Evolutionary conservation across 2,329 filamentous ascomycete genomes (phyloP).

Genomic region (Botrytis deweyae): DNA sequence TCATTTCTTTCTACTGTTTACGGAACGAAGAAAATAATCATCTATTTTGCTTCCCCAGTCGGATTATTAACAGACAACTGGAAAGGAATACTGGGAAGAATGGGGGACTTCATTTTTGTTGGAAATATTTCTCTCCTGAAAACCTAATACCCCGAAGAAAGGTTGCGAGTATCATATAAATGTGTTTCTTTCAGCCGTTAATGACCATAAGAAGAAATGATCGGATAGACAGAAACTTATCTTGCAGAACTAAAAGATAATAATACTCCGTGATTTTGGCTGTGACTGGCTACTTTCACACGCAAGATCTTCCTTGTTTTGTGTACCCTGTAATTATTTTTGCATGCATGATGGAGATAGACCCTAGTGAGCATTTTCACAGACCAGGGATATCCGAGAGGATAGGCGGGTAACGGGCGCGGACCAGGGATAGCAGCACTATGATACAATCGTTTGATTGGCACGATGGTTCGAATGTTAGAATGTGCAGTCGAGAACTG

Average conservation of each 20-base stretch:
- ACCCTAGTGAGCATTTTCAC: background rate
- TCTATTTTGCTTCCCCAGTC: background rate
- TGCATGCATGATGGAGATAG: slow-evolving; percentile 1
- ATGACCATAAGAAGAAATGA: background rate
- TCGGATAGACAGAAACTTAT: background rate
- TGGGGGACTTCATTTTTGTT: background rate
- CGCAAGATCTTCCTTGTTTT: background rate
- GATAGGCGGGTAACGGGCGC: slow-evolving; percentile 4
- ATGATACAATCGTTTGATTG: slow-evolving; percentile 3
- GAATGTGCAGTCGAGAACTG: background rate
- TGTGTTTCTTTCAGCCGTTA: background rate
- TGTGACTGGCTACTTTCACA: background rate
- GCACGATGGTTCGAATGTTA: background rate
- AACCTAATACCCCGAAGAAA: background rate
- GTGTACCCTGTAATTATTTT: background rate
- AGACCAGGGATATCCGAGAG: background rate
- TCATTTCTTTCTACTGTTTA: background rate
- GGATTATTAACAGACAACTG: background rate
- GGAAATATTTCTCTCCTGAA: too few relatives aligned
- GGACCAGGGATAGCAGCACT: background rate
- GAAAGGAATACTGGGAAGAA: background rate
- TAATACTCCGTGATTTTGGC: background rate
- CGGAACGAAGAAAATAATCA: background rate
- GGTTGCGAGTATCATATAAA: background rate
- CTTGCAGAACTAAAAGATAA: background rate